phyloP scores from a whole-genome alignment of 2,329 filamentous ascomycete genomes.

The Ophiocordyceps australis region DNA sequence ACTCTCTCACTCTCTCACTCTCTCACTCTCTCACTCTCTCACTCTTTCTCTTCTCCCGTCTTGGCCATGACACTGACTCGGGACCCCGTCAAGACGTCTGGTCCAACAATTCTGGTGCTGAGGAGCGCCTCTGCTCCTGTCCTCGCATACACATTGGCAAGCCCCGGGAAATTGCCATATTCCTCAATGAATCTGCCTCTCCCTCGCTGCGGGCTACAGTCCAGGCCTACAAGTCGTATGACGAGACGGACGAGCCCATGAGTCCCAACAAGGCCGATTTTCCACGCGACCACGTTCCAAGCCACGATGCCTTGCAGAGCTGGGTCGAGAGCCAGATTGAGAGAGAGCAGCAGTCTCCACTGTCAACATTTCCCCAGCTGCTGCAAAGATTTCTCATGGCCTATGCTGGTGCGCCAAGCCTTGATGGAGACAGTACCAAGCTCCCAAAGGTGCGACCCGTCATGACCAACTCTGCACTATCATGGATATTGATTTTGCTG shows the following conservation, averaged over 20 bases:
- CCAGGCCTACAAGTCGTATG: constrained; percentile 16
- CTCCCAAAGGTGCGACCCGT: constrained; percentile 17
- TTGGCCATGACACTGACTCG: constrained; percentile 5
- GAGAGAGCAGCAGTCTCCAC: constrained; percentile 10
- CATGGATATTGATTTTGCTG: constrained; percentile 5
- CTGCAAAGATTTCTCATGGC: constrained; percentile 18
- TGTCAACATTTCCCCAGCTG: constrained; percentile 14
- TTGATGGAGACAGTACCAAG: constrained; percentile 13
- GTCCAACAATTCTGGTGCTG: constrained; percentile 15
- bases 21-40: no score
- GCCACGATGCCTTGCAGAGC: constrained; percentile 12
- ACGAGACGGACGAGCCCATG: constrained; percentile 9
- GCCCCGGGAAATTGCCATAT: constrained; percentile 16
- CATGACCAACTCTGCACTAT: background rate
- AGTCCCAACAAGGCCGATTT: constrained; percentile 17
- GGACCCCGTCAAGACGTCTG: constrained; percentile 17
- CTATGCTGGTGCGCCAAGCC: no score
- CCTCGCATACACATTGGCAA: constrained; percentile 18
- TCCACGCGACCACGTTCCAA: constrained; percentile 17
- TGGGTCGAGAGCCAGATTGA: constrained; percentile 20
- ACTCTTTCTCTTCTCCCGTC: background rate
- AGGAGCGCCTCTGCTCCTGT: constrained; percentile 13
- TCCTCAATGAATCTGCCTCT: constrained; percentile 16
- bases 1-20: no score
- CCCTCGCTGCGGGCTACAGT: constrained; percentile 19